These are phyloP conservation scores for Neurospora intermedia DNA, from an alignment of 495 filamentous ascomycete genomes.

Conservation along the genomic window DNA sequence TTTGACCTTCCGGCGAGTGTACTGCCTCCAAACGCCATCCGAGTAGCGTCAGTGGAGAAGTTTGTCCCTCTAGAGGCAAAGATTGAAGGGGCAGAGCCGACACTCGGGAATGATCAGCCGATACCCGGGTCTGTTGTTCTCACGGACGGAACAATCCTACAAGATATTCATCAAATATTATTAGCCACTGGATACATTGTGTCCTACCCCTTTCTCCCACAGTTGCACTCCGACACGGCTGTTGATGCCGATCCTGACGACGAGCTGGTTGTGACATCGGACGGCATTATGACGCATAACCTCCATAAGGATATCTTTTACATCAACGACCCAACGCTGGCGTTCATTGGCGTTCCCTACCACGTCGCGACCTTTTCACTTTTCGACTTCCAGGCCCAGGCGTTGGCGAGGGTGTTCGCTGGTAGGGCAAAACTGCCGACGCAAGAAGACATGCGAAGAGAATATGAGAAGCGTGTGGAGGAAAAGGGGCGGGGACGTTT, in stretches of 20 bases:
- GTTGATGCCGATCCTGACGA: constrained; percentile 31
- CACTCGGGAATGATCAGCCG: background rate
- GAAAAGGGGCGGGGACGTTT: constrained; percentile 38
- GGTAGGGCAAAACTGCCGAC: constrained; percentile 40
- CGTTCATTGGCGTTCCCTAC: constrained; percentile 51
- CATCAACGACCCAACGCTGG: constrained; percentile 50
- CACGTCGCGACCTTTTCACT: constrained; percentile 52
- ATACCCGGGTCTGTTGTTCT: constrained; percentile 19
- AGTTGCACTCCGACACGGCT: constrained; percentile 30
- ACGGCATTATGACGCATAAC: constrained; percentile 57
- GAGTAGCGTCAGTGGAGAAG: constrained; percentile 41
- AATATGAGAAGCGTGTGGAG: constrained; percentile 37
- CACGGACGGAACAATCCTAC: constrained; percentile 30
- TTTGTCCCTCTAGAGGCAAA: constrained; percentile 12
- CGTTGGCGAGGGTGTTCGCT: constrained; percentile 44
- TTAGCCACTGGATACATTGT: constrained; percentile 58
- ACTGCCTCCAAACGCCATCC: constrained; percentile 36
- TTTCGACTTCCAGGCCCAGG: constrained; percentile 57
- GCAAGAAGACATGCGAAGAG: constrained; percentile 34
- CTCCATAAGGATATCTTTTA: constrained; percentile 59
- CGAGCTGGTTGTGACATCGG: constrained; percentile 43
- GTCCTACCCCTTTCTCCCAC: constrained; percentile 45
- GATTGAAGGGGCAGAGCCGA: constrained; percentile 4
- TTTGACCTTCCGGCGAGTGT: constrained; percentile 42
- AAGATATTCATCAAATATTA: constrained; percentile 43